Percentiles rank a stretch among this genome's conserved stretches.
phyloP scores from a whole-genome alignment of 441 rosid species.

The Syzygium malaccense region DNA sequence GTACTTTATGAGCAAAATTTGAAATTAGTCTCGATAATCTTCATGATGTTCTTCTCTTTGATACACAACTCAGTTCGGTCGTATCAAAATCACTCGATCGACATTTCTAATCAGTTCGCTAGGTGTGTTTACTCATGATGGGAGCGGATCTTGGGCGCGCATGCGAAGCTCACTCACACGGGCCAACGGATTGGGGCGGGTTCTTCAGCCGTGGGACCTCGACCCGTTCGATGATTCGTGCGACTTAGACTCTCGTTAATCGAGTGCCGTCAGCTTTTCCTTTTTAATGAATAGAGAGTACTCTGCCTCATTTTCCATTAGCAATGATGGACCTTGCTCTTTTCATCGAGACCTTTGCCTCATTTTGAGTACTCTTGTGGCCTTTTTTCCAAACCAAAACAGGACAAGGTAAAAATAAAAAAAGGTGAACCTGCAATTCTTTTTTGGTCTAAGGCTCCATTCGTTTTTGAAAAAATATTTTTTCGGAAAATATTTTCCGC shows the following conservation, averaged over 20 bases:
- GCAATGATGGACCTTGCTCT: background rate
- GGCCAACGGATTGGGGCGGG: background rate
- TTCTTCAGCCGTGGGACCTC: background rate
- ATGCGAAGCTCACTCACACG: background rate
- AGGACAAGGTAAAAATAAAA: background rate
- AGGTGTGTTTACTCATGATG: background rate
- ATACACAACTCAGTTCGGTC: background rate
- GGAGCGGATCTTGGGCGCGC: background rate
- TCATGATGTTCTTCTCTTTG: accelerated
- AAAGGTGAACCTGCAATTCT: background rate
- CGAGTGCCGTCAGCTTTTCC: background rate
- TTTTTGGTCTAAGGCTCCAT: background rate
- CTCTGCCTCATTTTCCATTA: background rate
- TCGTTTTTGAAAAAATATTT: too few relatives aligned
- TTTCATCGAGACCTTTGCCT: background rate
- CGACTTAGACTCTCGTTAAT: background rate
- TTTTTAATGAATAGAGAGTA: background rate
- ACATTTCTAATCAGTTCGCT: background rate
- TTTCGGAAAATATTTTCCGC: too few relatives aligned
- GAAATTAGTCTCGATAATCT: background rate
- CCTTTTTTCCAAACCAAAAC: background rate
- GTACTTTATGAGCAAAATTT: background rate
- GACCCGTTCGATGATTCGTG: background rate
- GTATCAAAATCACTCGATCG: background rate
- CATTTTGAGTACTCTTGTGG: too few relatives aligned